Base-by-base conservation (phyloP, 2,329 filamentous ascomycete species). In the Phialophora chinensis region DNA sequence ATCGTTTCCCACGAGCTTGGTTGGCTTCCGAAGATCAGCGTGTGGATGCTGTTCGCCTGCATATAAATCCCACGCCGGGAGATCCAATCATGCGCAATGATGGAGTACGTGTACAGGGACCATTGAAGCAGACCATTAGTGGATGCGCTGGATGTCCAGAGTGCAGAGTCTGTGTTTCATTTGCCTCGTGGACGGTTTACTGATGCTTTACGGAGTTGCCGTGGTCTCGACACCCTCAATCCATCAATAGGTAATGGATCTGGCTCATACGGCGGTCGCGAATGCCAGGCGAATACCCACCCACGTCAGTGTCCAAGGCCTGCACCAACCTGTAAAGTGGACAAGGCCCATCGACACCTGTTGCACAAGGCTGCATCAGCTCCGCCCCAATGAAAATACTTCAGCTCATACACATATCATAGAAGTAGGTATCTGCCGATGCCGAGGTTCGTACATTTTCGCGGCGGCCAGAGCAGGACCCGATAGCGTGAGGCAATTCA, bases 401-500 rank as follows among this genome's bases (percentile, higher is more conserved):
- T 27, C 11, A 6, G 20, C 27, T 23, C 49, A 27, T 52, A 23
- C 14, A 27, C 14, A 44, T 27, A 27, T 52, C 3, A 52, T 52
- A 27, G 2, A 27, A 27, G 27, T 2, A 11, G 38, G 38, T 8
- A 25, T 14, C 23, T 52, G 3, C 12, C 20, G 17, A 8, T 59
- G 56, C 56, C 56, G 56, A 59, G 57, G 57, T 33, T 20, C 38
- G 38, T 60, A 35, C 11, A 33, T 23, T 35, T 23, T 20, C 12
- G 17, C 17, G 23, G 27, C 57, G 25, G 38, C 29, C 57, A 33
- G 42, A 33, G 27, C 14, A 31, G 42, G 25, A 29, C 7, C 25
- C 20, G 20, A 27, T 8, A 27, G 20, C 12, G 23, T 25, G 49
- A 47, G 57, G 38, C 25, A 49, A 50, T 60, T 60, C 38, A 7